Evolutionary conservation across 345 rosid genomes (phyloP).

Genomic region (Kernera saxatilis): DNA sequence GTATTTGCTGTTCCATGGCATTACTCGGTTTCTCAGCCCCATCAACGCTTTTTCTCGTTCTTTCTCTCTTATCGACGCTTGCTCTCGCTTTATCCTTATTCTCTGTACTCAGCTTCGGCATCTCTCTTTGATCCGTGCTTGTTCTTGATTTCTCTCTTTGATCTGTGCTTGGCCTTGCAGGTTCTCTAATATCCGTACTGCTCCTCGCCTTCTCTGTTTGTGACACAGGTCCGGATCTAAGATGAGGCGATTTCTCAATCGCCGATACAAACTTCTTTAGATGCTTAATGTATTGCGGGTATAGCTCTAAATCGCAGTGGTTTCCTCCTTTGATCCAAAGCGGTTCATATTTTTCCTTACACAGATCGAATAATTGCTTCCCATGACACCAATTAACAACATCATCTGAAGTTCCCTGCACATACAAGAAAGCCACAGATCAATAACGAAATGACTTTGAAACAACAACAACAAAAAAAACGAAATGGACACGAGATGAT

Average conservation of each 20-base stretch:
- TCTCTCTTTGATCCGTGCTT: constrained; percentile 59
- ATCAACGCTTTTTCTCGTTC: constrained; percentile 42
- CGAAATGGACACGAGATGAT: not conserved
- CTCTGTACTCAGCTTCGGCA: constrained; percentile 45
- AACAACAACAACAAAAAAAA: not conserved
- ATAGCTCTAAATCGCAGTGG: constrained; percentile 81
- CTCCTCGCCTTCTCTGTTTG: constrained; percentile 42
- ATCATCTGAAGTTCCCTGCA: constrained; percentile 91
- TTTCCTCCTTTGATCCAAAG: constrained; percentile 92
- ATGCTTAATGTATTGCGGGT: constrained; percentile 81
- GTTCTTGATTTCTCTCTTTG: constrained; percentile 57
- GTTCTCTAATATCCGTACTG: constrained; percentile 63
- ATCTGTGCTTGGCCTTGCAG: constrained; percentile 39
- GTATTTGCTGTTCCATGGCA: constrained; percentile 32
- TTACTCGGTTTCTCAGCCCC: constrained; percentile 39
- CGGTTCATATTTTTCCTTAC: constrained; percentile 88
- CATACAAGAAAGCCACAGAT: not conserved
- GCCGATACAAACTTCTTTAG: constrained; percentile 80
- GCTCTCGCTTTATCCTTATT: constrained; percentile 26
- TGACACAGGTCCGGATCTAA: constrained; percentile 31
- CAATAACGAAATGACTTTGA: not conserved
- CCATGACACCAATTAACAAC: constrained; percentile 92
- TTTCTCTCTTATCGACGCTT: constrained; percentile 54
- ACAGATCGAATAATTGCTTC: constrained; percentile 73
- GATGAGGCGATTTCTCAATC: constrained; percentile 47